Conservation (phyloP, 2,329 filamentous ascomycete genomes). For the Knufia petricola region DNA sequence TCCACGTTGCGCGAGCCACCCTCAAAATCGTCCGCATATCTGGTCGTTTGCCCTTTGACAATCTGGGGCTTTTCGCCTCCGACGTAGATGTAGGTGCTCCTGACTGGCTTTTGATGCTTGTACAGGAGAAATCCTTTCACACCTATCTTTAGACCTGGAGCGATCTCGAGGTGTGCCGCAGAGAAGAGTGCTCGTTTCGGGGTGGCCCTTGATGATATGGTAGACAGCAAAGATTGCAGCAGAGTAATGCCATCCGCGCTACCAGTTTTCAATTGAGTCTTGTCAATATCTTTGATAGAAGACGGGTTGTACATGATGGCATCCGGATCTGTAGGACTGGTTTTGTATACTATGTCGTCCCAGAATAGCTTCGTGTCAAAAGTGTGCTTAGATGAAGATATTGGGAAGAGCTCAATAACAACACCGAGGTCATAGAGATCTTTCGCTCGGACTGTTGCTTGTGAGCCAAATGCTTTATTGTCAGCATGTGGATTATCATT, state of each 20-base stretch:
- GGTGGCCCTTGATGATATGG: constrained; percentile 81
- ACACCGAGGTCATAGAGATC: constrained; percentile 92
- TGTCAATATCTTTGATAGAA: constrained; percentile 30
- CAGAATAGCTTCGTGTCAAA: constrained; percentile 87
- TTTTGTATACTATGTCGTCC: constrained; percentile 89
- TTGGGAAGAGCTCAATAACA: constrained; percentile 84
- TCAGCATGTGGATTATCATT: constrained; percentile 74
- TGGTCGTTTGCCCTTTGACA: constrained; percentile 61
- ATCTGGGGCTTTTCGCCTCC: constrained; percentile 79
- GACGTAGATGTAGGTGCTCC: constrained; percentile 80
- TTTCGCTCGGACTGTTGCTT: constrained; percentile 78
- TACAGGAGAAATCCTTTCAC: constrained; percentile 89
- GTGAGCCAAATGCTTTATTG: constrained; percentile 62
- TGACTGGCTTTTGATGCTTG: constrained; percentile 69
- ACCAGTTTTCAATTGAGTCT: constrained; percentile 47
- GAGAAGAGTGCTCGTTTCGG: constrained; percentile 80
- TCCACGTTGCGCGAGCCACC: constrained; percentile 69
- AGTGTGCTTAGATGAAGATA: constrained; percentile 57
- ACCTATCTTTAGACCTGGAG: constrained; percentile 72
- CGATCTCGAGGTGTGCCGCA: constrained; percentile 77
- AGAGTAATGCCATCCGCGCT: constrained; percentile 68
- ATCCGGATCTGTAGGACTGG: constrained; percentile 59
- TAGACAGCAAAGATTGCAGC: constrained; percentile 69
- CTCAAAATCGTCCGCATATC: constrained; percentile 50
- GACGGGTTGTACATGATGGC: constrained; percentile 45